A percentile compares a stretch with the other conserved stretches of the same genome.
Conservation (phyloP, 192 early-diverging fungal genomes). For the Coemansia sp. region DNA sequence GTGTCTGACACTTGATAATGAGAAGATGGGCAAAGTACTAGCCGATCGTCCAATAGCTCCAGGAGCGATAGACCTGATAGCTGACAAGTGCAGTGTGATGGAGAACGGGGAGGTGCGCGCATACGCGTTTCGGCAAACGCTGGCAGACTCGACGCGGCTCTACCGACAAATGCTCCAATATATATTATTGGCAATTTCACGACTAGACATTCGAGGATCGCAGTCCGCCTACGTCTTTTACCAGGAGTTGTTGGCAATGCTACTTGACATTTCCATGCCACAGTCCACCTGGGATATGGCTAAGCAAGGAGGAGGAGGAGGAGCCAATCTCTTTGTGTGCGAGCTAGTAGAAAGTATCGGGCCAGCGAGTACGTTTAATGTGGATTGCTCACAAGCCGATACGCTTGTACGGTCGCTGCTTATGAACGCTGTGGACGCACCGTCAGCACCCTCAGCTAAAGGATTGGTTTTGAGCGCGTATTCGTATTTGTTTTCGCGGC, state of each 20-base stretch:
- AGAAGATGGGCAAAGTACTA: conserved; percentile 29
- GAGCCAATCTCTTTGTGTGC: conserved; percentile 15
- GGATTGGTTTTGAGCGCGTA: conserved; percentile 52
- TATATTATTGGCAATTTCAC: conserved; percentile 31
- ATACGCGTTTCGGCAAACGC: conserved; percentile 42
- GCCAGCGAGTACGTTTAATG: conserved; percentile 39
- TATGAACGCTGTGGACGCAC: conserved; percentile 27
- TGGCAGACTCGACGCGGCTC: conserved; percentile 33
- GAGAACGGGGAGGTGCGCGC: conserved; percentile 44
- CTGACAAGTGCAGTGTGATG: conserved; percentile 31
- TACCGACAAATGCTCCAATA: conserved; percentile 46
- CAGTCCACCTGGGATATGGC: neutral
- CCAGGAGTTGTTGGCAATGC: conserved; percentile 31
- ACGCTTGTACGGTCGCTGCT: conserved; percentile 29
- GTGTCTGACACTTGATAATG: conserved; percentile 14
- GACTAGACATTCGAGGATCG: conserved; percentile 37
- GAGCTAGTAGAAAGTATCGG: conserved; percentile 41
- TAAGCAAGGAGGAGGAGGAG: neutral
- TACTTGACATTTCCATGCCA: conserved; percentile 34
- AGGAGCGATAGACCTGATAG: conserved; percentile 39
- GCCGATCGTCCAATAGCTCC: conserved; percentile 35
- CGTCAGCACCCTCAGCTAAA: conserved; percentile 24
- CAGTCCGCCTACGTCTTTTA: conserved; percentile 27
- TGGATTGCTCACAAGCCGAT: conserved; percentile 36
- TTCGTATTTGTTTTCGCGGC: conserved; percentile 49